Evolutionary conservation across 2,329 filamentous ascomycete genomes (phyloP).

Genomic region (Chrysoporthe cubensis): DNA sequence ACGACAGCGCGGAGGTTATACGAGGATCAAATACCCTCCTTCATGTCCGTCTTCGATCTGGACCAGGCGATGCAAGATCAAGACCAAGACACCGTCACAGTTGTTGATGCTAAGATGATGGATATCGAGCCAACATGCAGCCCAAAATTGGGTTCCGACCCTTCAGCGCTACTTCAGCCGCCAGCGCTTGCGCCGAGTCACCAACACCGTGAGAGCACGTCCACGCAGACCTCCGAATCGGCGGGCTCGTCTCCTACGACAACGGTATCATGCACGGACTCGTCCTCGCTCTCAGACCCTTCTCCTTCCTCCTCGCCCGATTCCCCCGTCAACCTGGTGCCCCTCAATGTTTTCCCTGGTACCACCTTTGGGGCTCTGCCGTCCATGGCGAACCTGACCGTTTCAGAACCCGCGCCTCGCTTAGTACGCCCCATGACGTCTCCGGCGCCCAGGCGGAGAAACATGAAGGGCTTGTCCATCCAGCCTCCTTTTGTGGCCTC

Average conservation of each 20-base stretch:
- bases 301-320: slow-evolving; percentile 93
- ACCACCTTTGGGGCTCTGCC: slow-evolving; percentile 57
- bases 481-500: slow-evolving; percentile 61
- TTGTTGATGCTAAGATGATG: slow-evolving; percentile 58
- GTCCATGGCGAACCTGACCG: slow-evolving; percentile 52
- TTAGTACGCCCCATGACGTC: slow-evolving; percentile 66
- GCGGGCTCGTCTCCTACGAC: slow-evolving; percentile 95
- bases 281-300: slow-evolving; percentile 84
- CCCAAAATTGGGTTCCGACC: slow-evolving; percentile 42
- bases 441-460: slow-evolving; percentile 74
- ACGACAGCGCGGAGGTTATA: slow-evolving; percentile 64
- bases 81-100: slow-evolving; percentile 56
- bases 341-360: slow-evolving; percentile 69
- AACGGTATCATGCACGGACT: slow-evolving; percentile 89
- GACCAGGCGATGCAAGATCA: slow-evolving; percentile 57
- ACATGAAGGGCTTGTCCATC: slow-evolving; percentile 83
- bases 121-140: slow-evolving; percentile 47
- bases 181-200: slow-evolving; percentile 58
- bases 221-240: slow-evolving; percentile 78
- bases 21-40: slow-evolving; percentile 74
- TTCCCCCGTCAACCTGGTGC: slow-evolving; percentile 76
- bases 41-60: slow-evolving; percentile 76
- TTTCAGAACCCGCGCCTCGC: slow-evolving; percentile 45
- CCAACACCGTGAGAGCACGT: slow-evolving; percentile 77
- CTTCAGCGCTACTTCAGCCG: slow-evolving; percentile 36